Base-by-base conservation (phyloP, 2,329 filamentous ascomycete species). In the Didymellaceae sp. region DNA sequence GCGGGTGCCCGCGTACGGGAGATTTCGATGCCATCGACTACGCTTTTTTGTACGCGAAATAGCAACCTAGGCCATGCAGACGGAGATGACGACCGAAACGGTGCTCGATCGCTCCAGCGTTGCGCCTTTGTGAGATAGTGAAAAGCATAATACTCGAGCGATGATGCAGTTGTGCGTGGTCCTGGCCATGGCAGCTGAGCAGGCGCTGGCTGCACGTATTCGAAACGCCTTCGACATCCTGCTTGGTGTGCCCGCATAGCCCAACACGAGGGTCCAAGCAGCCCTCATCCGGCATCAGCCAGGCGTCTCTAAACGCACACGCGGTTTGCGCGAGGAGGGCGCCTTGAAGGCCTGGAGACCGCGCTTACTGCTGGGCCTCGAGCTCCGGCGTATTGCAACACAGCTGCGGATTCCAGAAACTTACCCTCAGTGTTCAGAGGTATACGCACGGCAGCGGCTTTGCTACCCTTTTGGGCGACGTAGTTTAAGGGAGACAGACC, bases 401-500 rank as follows among this genome's bases (percentile, higher is more conserved):
- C 58, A 42, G 58, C 54, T 9, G 58, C 57, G 57, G 48, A 61
- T 71, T 71, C 69, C 64, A 68, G 69, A 72, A 72, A 63, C 53
- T 53, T 70, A 67, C 55, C 52, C 43, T 52, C 52, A 39, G 52
- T 44, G 54, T 59, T 63, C 65, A 62, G 57, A 67, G 61, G 60
- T 67, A 66, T 41, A 46, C 53, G 55, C 58, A 64, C 64, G 43
- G 54, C 63, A 62, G 57, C 70, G 70, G 69, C 53, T 43, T 63
- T 71, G 62, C 35, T 67, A 21, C 69, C 68, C 32, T n/a, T 61
- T 72, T 58, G 54, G 61, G 69, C 35, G 31, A 20, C 54, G 60
- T 61, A 59, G 42, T 33, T 56, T 49, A 57, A 62, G 59, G 55
- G 52, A 42, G 31, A 35, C 39, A 38, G 48, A 31, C 24, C 42